Percentiles rank a stretch among this genome's conserved stretches.
phyloP scores from a whole-genome alignment of 805 yeast species.

The Saccharomyces kudriavzevii region DNA sequence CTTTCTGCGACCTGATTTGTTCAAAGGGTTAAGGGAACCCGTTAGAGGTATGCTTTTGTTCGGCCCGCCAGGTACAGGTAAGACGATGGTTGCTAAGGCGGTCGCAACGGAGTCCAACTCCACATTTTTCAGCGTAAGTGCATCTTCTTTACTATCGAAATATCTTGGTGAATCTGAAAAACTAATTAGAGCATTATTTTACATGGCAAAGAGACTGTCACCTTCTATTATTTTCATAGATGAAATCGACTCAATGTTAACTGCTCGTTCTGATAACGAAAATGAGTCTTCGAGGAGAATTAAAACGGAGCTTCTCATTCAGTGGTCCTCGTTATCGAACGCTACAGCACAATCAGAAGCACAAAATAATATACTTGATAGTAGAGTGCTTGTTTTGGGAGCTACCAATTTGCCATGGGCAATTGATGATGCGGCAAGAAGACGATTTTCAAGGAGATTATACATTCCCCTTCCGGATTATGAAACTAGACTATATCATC shows the following conservation, averaged over 20 bases:
- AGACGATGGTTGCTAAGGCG: constrained; percentile 95
- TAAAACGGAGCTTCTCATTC: constrained; percentile 87
- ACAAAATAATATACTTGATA: constrained; percentile 35
- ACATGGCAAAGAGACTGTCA: constrained; percentile 75
- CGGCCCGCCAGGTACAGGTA: constrained; percentile 99
- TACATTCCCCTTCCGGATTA: constrained; percentile 91
- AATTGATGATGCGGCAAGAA: constrained; percentile 92
- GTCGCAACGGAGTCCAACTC: constrained; percentile 95
- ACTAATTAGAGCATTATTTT: constrained; percentile 79
- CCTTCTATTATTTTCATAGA: constrained; percentile 94
- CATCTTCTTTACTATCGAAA: constrained; percentile 81
- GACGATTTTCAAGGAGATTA: constrained; percentile 86
- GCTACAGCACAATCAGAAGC: constrained; percentile 58
- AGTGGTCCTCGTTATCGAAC: constrained; percentile 87
- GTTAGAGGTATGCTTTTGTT: constrained; percentile 91
- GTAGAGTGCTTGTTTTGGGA: constrained; percentile 80
- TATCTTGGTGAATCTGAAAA: constrained; percentile 85
- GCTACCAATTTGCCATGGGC: constrained; percentile 98
- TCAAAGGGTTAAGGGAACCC: constrained; percentile 87
- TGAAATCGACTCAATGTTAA: constrained; percentile 85
- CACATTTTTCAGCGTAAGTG: constrained; percentile 86
- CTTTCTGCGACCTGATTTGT: constrained; percentile 85
- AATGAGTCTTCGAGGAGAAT: constrained; percentile 87
- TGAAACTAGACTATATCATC: constrained; percentile 70
- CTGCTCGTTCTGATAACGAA: constrained; percentile 70